Percentiles rank a stretch among this genome's conserved stretches.
phyloP scores from a whole-genome alignment of 192 early-diverging fungal genomes.

The Piromyces sp. region DNA sequence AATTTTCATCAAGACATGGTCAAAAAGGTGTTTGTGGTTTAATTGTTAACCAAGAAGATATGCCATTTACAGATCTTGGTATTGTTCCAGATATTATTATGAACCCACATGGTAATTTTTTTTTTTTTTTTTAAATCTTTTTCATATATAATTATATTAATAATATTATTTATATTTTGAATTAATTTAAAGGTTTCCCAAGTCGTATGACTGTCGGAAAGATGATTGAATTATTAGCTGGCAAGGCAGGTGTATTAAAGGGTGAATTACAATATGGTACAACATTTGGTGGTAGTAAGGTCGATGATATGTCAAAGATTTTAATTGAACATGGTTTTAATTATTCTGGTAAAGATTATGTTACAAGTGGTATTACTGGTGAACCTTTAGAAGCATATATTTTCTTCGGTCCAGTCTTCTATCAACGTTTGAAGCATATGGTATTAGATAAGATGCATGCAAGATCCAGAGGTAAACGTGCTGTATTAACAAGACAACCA shows the following conservation, averaged over 20 bases:
- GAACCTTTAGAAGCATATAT: conserved; percentile 87
- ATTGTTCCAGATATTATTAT: conserved; percentile 92
- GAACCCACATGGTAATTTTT: conserved; percentile 71
- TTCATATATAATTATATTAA: too few relatives aligned
- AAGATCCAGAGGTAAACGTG: conserved; percentile 73
- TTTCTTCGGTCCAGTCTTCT: conserved; percentile 91
- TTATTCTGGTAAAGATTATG: conserved; percentile 92
- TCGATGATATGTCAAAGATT: conserved; percentile 90
- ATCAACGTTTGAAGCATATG: conserved; percentile 98
- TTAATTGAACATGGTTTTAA: conserved; percentile 82
- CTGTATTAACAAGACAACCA: conserved; percentile 80
- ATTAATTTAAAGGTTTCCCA: conserved; percentile 46
- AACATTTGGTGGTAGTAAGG: conserved; percentile 76
- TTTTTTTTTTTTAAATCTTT: background rate
- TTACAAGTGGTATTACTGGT: conserved; percentile 78
- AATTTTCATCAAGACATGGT: conserved; percentile 94
- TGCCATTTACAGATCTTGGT: conserved; percentile 87
- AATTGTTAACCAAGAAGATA: conserved; percentile 92
- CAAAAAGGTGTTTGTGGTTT: conserved; percentile 95
- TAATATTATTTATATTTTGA: too few relatives aligned
- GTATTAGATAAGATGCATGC: conserved; percentile 99
- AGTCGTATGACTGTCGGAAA: conserved; percentile 98
- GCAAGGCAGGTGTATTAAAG: conserved; percentile 84
- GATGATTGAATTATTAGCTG: conserved; percentile 92
- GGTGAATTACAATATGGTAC: conserved; percentile 91